Conservation (phyloP, 164 flowering plant genomes). For the Macadamia tetraphylla region DNA sequence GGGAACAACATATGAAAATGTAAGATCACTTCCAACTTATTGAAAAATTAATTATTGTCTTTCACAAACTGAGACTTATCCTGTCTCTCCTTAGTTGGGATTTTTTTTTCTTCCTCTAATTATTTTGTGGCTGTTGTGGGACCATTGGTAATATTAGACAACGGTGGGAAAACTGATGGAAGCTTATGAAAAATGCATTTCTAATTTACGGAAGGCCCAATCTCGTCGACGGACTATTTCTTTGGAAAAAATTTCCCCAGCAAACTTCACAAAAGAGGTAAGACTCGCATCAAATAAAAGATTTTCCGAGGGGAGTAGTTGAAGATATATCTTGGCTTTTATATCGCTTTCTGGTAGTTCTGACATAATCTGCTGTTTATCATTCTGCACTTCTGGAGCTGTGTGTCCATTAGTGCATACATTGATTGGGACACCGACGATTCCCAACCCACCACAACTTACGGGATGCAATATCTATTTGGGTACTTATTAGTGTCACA, state of each 20-base stretch:
- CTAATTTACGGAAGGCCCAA: constrained; percentile 60
- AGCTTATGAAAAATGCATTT: constrained; percentile 63
- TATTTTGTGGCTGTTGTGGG: constrained; percentile 6
- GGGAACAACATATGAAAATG: constrained; percentile 32
- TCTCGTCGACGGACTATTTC: constrained; percentile 49
- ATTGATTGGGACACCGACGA: too few species aligned
- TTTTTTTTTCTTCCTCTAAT: neutral
- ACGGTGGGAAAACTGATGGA: constrained; percentile 66
- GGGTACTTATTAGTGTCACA: too few species aligned
- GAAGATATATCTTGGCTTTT: neutral
- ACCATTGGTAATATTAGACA: constrained; percentile 37
- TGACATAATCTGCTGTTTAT: neutral
- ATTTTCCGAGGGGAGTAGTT: neutral
- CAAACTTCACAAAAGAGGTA: constrained; percentile 88
- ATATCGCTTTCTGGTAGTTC: neutral
- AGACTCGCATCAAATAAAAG: neutral
- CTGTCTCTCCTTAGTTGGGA: neutral
- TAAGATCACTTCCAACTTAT: constrained; percentile 19
- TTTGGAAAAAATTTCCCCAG: constrained; percentile 61
- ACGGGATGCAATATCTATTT: too few species aligned
- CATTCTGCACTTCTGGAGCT: neutral
- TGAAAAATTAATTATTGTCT: neutral
- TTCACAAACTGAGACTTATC: neutral
- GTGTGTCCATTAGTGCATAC: too few species aligned
- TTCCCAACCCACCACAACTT: too few species aligned